Percentiles rank a stretch among this genome's conserved stretches.
Evolutionary conservation across 73 alveolate genomes (phyloP).

Genomic region (Paramecium pentaurelia): DNA sequence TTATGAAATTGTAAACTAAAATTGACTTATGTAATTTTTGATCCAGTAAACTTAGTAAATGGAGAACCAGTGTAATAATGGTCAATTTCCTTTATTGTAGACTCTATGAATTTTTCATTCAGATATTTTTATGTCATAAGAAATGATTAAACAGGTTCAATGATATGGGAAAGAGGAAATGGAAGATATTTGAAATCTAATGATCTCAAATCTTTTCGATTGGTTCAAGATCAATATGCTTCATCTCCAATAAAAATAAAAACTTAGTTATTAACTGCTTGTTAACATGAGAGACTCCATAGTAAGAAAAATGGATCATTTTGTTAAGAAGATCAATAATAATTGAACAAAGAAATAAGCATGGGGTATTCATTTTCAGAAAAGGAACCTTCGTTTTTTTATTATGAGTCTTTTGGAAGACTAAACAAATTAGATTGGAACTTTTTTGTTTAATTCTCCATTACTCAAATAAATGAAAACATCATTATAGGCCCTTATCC

Average conservation of each 20-base stretch:
- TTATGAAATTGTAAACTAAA: not conserved
- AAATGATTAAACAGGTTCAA: not conserved
- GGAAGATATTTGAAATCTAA: constrained; percentile 1
- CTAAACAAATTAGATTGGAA: constrained; percentile 59
- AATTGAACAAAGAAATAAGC: not conserved
- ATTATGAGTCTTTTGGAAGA: constrained; percentile 15
- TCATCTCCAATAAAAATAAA: constrained; percentile 10
- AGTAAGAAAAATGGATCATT: constrained; percentile 18
- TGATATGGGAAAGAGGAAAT: constrained; percentile 46
- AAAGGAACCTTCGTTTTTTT: not conserved
- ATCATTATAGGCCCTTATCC: constrained; percentile 75
- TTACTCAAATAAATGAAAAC: constrained; percentile 65
- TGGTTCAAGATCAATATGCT: not conserved
- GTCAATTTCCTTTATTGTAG: not conserved
- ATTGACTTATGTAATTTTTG: not conserved
- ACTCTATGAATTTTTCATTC: not conserved
- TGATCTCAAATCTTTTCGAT: not conserved
- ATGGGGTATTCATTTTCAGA: constrained; percentile 13
- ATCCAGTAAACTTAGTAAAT: not conserved
- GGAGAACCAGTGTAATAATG: not conserved
- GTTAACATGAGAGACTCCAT: not conserved
- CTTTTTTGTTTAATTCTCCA: constrained; percentile 58
- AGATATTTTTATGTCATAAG: constrained; percentile 32
- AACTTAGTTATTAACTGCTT: not conserved
- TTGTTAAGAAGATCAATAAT: not conserved